phyloP scores from a whole-genome alignment of 1,139 yeast genomes.

The Insectozyma bohioensis region DNA sequence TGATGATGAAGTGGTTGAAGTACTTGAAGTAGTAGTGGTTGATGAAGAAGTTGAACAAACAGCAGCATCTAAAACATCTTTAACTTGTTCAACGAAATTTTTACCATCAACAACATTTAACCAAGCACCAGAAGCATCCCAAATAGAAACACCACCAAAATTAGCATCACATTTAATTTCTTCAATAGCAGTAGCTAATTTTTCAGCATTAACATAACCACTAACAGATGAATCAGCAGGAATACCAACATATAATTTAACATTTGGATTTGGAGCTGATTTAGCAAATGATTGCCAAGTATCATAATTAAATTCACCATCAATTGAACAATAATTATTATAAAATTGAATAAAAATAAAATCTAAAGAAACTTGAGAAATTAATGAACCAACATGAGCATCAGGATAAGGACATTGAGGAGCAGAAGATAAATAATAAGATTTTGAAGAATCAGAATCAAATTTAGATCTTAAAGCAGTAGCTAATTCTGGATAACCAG shows the following conservation, averaged over 20 bases:
- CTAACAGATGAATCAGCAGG: slow-evolving; percentile 13
- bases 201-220: slow-evolving; percentile 14
- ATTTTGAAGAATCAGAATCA: slow-evolving; percentile 54
- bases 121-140: slow-evolving; percentile 92
- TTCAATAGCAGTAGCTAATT: slow-evolving; percentile 22
- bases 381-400: slow-evolving; percentile 68
- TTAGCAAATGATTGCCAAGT: slow-evolving; percentile 69
- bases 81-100: slow-evolving; percentile 16
- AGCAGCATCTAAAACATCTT: slow-evolving; percentile 12
- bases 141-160: slow-evolving; percentile 84
- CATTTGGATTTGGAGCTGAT: slow-evolving; percentile 30
- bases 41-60: slow-evolving; percentile 15
- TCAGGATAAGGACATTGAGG: slow-evolving; percentile 96
- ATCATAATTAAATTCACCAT: slow-evolving; percentile 70
- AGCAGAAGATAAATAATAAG: slow-evolving; percentile 82
- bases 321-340: slow-evolving; percentile 78
- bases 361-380: slow-evolving; percentile 66
- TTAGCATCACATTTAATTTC: slow-evolving; percentile 39
- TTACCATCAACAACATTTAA: slow-evolving; percentile 37
- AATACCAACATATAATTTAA: slow-evolving; percentile 24
- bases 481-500: slow-evolving; percentile 66
- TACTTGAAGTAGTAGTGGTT: slow-evolving; percentile 14
- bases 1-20: slow-evolving; percentile 10
- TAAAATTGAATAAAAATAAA: slow-evolving; percentile 91
- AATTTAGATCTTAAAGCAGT: slow-evolving; percentile 55